Conservation (phyloP, 2,329 filamentous ascomycete genomes). For the Cordyceps tenuipes region DNA sequence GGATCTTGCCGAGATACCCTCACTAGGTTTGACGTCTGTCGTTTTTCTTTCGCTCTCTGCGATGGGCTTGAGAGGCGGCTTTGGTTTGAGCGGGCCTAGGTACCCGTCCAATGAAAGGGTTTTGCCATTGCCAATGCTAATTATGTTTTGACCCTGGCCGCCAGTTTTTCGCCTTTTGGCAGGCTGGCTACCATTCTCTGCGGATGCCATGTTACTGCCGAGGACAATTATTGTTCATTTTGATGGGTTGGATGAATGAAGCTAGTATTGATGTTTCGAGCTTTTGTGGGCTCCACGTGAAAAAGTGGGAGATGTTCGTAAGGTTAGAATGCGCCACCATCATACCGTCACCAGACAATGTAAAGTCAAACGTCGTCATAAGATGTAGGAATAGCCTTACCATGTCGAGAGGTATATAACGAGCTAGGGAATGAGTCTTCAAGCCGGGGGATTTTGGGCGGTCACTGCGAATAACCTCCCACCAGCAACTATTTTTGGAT, state of each 20-base stretch:
- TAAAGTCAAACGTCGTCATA: too few species aligned
- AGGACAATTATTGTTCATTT: neutral
- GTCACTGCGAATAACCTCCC: too few species aligned
- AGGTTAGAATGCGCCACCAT: too few species aligned
- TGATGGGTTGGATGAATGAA: neutral
- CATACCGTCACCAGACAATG: too few species aligned
- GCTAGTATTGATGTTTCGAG: neutral
- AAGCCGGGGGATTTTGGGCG: too few species aligned
- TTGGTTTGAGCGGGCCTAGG: constrained; percentile 30
- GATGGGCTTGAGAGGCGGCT: constrained; percentile 4
- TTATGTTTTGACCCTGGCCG: constrained; percentile 24
- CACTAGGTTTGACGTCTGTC: neutral
- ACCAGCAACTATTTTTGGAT: too few species aligned
- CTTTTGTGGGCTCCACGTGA: neutral
- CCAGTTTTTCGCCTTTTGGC: constrained; percentile 31
- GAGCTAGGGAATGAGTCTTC: too few species aligned
- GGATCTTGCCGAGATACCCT: neutral
- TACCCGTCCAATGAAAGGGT: constrained; percentile 43
- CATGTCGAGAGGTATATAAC: too few species aligned
- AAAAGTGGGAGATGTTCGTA: too few species aligned
- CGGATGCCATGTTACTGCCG: constrained; percentile 18
- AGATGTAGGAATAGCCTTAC: too few species aligned
- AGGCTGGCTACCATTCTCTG: constrained; percentile 19
- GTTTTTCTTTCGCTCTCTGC: constrained; percentile 5
- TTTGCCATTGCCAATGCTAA: constrained; percentile 39